Conservation (phyloP, 768 basidiomycete species). For the Boletus fagicola region DNA sequence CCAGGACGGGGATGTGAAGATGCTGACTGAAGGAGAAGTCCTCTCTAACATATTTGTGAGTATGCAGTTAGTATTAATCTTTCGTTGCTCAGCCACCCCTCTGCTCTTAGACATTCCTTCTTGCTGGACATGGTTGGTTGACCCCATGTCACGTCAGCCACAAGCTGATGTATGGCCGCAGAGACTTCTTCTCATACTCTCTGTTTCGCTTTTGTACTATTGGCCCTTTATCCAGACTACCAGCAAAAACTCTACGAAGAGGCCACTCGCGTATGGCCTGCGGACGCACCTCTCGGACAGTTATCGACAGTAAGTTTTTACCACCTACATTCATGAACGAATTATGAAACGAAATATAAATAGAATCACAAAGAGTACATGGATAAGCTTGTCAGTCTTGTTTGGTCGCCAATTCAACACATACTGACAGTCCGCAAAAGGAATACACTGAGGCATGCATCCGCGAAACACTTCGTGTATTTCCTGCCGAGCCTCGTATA, state of each 20-base stretch:
- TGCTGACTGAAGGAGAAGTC: slow-evolving; percentile 44
- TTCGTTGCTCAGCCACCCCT: background rate
- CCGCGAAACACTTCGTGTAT: slow-evolving; percentile 46
- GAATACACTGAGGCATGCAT: slow-evolving; percentile 43
- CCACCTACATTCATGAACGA: background rate
- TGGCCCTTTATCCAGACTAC: slow-evolving; percentile 50
- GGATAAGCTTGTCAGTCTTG: slow-evolving; percentile 34
- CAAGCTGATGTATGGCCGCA: slow-evolving; percentile 20
- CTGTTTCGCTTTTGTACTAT: slow-evolving; percentile 40
- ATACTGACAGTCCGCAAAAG: slow-evolving; percentile 30
- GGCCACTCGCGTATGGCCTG: slow-evolving; percentile 39
- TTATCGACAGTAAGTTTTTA: slow-evolving; percentile 29
- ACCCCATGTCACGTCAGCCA: background rate
- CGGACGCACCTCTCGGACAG: slow-evolving; percentile 28
- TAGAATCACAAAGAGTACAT: slow-evolving; percentile 43
- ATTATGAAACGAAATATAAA: background rate
- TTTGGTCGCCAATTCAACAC: background rate
- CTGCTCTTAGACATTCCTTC: slow-evolving; percentile 39
- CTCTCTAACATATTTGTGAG: slow-evolving; percentile 50
- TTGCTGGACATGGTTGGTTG: slow-evolving; percentile 48
- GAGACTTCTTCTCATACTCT: slow-evolving; percentile 50
- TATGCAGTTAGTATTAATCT: background rate
- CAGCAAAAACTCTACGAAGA: slow-evolving; percentile 49
- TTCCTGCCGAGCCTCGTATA: slow-evolving; percentile 39
- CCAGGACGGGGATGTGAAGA: slow-evolving; percentile 30